phyloP scores from a whole-genome alignment of 139 green algal genomes.

The Zygnema cylindricum region DNA sequence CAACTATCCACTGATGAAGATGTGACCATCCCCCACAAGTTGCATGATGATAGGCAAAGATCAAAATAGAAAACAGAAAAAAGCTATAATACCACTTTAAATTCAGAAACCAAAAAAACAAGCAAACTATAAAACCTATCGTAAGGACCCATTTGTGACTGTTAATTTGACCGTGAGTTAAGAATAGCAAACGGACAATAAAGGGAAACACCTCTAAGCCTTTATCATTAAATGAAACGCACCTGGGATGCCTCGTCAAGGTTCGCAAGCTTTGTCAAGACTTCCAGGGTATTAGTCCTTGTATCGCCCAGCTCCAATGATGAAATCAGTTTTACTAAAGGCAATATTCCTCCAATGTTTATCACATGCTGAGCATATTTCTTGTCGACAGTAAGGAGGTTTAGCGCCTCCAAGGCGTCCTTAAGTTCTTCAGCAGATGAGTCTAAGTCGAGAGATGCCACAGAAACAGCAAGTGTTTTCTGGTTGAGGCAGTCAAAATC shows the following conservation, averaged over 20 bases:
- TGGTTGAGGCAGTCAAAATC: constrained; percentile 20
- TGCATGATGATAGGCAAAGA: no score
- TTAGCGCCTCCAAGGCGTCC: constrained; percentile 40
- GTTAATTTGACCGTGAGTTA: no score
- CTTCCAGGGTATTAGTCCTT: not conserved
- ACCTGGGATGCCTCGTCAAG: constrained; percentile 1
- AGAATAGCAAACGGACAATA: no score
- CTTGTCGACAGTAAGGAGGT: constrained; percentile 12
- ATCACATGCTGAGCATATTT: constrained; percentile 37
- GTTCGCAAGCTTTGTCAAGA: not conserved
- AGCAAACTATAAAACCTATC: no score
- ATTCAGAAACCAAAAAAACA: no score
- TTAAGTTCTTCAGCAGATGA: constrained; percentile 27
- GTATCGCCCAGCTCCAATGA: no score
- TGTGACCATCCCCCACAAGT: no score
- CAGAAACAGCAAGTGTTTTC: constrained; percentile 8
- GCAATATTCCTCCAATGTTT: constrained; percentile 22
- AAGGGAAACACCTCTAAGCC: no score
- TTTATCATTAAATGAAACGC: constrained; percentile 8
- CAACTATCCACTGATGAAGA: no score
- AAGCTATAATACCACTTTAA: no score
- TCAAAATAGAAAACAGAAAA: no score
- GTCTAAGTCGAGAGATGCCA: not conserved
- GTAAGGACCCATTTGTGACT: no score
- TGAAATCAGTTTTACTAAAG: constrained; percentile 26